Evolutionary conservation across 2,329 filamentous ascomycete species (phyloP).

Genomic region (Arthroderma sp.): DNA sequence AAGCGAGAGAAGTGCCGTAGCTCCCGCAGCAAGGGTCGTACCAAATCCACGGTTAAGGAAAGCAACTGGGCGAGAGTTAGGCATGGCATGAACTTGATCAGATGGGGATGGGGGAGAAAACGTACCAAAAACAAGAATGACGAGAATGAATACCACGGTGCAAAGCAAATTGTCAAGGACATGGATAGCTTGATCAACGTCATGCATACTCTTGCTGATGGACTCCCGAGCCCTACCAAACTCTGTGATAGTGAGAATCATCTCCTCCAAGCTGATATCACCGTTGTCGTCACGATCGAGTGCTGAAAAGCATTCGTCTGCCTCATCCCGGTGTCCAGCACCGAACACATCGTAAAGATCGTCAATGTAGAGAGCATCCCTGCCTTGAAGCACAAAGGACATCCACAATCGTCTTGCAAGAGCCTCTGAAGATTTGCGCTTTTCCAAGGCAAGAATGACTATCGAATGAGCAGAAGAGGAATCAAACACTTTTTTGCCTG

Average conservation of each 20-base stretch:
- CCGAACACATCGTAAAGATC: conserved; percentile 85
- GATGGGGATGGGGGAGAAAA: conserved; percentile 9
- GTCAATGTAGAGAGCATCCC: conserved; percentile 62
- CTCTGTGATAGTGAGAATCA: conserved; percentile 75
- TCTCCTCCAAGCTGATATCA: conserved; percentile 89
- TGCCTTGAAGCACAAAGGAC: conserved; percentile 88
- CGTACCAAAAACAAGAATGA: conserved; percentile 69
- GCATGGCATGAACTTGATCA: not conserved
- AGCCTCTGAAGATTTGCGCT: conserved; percentile 72
- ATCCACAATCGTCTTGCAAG: conserved; percentile 92
- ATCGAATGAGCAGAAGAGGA: conserved; percentile 80
- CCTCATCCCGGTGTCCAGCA: conserved; percentile 56
- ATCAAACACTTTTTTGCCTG: conserved; percentile 90
- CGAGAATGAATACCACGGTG: conserved; percentile 65
- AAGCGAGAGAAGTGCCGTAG: conserved; percentile 83
- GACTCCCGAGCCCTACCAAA: conserved; percentile 77
- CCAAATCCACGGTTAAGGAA: conserved; percentile 81
- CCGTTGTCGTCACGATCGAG: conserved; percentile 84
- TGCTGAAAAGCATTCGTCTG: conserved; percentile 68
- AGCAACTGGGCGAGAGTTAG: conserved; percentile 43
- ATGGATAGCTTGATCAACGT: conserved; percentile 86
- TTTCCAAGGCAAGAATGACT: conserved; percentile 78
- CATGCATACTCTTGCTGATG: conserved; percentile 86
- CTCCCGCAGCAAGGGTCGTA: conserved; percentile 74
- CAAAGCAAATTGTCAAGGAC: conserved; percentile 80